These are phyloP conservation scores for Ceratobasidium sp. DNA, from an alignment of 1,284 basidiomycete genomes.

Conservation along the genomic window DNA sequence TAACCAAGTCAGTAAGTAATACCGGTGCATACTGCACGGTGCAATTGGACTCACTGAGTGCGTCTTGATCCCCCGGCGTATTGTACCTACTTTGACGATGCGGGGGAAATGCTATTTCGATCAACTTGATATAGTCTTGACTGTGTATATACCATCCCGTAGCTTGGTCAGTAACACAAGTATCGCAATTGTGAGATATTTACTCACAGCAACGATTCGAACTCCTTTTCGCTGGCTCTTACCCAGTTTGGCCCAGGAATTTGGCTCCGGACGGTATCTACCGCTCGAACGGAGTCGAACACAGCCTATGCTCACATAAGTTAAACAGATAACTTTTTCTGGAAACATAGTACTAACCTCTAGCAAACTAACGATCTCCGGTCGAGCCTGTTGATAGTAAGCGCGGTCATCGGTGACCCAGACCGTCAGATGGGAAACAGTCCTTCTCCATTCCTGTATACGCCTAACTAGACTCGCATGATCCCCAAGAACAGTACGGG, in stretches of 20 bases:
- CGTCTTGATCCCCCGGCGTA: slow-evolving; percentile 1
- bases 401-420: slow-evolving; percentile 34
- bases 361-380: slow-evolving; percentile 30
- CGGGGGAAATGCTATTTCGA: slow-evolving; percentile 15
- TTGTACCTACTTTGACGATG: slow-evolving; percentile 19
- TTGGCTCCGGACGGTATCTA: slow-evolving; percentile 15
- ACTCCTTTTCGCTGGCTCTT: slow-evolving; percentile 15
- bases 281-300: slow-evolving; percentile 21
- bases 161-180: background rate
- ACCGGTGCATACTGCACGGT: background rate
- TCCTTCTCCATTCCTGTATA: slow-evolving; percentile 35
- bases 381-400: slow-evolving; percentile 29
- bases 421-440: slow-evolving; percentile 22
- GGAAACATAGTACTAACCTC: slow-evolving; percentile 7
- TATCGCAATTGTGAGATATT: background rate
- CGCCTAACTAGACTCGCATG: slow-evolving; percentile 25
- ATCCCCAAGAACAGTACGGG: slow-evolving; percentile 9
- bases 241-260: background rate
- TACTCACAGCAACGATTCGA: slow-evolving; percentile 21
- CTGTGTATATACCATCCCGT: slow-evolving; percentile 1
- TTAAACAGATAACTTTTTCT: background rate
- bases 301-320: background rate
- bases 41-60: slow-evolving; percentile 12
- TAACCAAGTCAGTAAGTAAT: background rate
- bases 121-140: slow-evolving; percentile 18